phyloP scores from a whole-genome alignment of 2,329 filamentous ascomycete genomes.

The Aciculosporium take region DNA sequence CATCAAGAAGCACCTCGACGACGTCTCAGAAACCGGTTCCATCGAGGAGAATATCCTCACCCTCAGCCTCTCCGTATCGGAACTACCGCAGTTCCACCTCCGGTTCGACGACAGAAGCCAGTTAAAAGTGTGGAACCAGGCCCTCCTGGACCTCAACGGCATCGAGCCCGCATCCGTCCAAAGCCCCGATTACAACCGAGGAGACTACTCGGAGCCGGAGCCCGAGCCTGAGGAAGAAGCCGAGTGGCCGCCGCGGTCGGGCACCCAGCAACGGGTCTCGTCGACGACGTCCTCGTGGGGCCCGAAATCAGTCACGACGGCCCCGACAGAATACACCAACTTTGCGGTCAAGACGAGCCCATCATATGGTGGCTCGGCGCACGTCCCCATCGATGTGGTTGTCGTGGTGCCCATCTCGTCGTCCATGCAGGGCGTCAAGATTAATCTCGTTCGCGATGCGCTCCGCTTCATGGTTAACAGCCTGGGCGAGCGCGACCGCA shows the following conservation, averaged over 20 bases:
- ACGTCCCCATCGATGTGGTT: slow-evolving; percentile 89
- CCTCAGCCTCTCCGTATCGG: slow-evolving; percentile 76
- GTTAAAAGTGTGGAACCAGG: slow-evolving; percentile 80
- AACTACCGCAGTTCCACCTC: slow-evolving; percentile 88
- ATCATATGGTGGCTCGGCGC: slow-evolving; percentile 45
- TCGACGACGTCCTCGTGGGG: slow-evolving; percentile 75
- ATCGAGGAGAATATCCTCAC: slow-evolving; percentile 75
- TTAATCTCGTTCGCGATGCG: slow-evolving; percentile 81
- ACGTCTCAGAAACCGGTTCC: slow-evolving; percentile 57
- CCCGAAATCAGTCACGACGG: slow-evolving; percentile 69
- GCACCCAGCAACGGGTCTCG: slow-evolving; percentile 56
- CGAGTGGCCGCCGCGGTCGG: no score
- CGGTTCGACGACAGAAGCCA: slow-evolving; percentile 74
- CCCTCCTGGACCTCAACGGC: slow-evolving; percentile 68
- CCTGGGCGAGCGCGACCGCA: slow-evolving; percentile 82
- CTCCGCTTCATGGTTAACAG: slow-evolving; percentile 83
- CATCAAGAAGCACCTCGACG: slow-evolving; percentile 94
- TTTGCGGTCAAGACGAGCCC: slow-evolving; percentile 38
- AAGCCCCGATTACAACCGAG: slow-evolving; percentile 63
- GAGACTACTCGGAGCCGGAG: slow-evolving; percentile 66
- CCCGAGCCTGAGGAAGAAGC: slow-evolving; percentile 75
- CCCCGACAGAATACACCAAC: slow-evolving; percentile 82
- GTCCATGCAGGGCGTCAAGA: slow-evolving; percentile 99
- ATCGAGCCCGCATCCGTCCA: slow-evolving; percentile 49
- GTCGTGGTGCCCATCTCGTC: slow-evolving; percentile 95